Base-by-base conservation (phyloP, 2,329 filamentous ascomycete species). In the Phaeosphaeriaceae sp. region DNA sequence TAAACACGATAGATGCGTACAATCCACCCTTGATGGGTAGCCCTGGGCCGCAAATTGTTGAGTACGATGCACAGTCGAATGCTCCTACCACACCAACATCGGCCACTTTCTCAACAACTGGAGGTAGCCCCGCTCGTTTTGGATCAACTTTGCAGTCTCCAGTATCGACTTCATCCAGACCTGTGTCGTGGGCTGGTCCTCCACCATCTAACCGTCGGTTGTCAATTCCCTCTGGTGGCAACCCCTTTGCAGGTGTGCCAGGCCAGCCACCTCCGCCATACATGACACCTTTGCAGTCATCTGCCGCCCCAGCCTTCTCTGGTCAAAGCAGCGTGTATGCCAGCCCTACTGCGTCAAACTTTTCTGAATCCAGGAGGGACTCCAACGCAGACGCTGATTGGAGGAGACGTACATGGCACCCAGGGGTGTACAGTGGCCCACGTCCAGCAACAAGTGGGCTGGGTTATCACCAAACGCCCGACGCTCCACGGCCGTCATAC, bases 391-490 rank as follows among this genome's bases (percentile, higher is more conserved):
- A 96, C 55, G 87, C 91, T 34, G 88, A 90, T 46, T 90, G 87
- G 83, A 85, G 92, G 56, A 81, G 92, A 54, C 84, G 92, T 44
- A 97, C 92, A 2, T 97, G 92, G 92, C 92, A 97, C 73, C 90
- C 91, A 0, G 89, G 91, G 54, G 88, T 86, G 9, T 78, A 80
- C 50, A 81, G 83, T 13, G 73, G 74, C 53, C 81, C 81, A 51
- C 78, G 85, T 26, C 84, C 87, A 40, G 82, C 83, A 13, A 88
- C 87, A 12, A 92, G 89, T 72, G 84, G 88, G 13, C 73, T 96
- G 44, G 89, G 84, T 62, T 88, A 90, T 56, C 88, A 90, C 32
- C 85, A 89, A 53, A 90, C 86, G 4, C 85, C 89, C 5, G 83
- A 87, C 63, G 64, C 85, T 72, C 68, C 85, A 76, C 74, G 83